A percentile compares a stretch with the other conserved stretches of the same genome.
These are phyloP conservation scores for Pythium oligandrum DNA, from an alignment of 352 stramenopile genomes.

Conservation along the genomic window DNA sequence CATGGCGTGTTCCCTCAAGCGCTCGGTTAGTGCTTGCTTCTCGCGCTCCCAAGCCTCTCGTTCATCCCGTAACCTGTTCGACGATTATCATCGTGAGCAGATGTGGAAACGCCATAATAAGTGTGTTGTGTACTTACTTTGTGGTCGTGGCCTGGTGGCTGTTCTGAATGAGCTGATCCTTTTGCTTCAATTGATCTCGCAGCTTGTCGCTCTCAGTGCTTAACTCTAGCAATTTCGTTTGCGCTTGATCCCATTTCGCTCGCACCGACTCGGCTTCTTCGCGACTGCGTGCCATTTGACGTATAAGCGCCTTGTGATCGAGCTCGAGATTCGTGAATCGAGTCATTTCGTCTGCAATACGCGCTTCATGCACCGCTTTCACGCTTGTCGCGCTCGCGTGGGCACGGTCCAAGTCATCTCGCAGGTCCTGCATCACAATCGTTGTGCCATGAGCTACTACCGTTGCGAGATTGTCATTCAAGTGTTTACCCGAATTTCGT, in stretches of 20 bases:
- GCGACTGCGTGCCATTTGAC: constrained; percentile 38
- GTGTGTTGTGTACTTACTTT: constrained; percentile 30
- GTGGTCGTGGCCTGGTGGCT: constrained; percentile 49
- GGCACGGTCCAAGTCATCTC: constrained; percentile 38
- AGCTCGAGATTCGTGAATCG: constrained; percentile 43
- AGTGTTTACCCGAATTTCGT: constrained; percentile 47
- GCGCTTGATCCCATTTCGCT: constrained; percentile 43
- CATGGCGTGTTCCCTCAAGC: constrained; percentile 33
- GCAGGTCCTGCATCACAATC: constrained; percentile 29
- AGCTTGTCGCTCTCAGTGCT: constrained; percentile 49
- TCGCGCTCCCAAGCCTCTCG: constrained; percentile 34
- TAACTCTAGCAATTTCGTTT: constrained; percentile 54
- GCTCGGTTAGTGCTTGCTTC: constrained; percentile 31
- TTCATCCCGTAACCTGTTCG: constrained; percentile 37
- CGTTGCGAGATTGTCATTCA: too few relatives aligned
- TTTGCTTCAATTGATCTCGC: constrained; percentile 72
- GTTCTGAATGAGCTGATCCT: constrained; percentile 52
- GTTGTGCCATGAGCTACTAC: not conserved
- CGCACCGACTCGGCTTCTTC: constrained; percentile 46
- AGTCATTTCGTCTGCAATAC: constrained; percentile 43
- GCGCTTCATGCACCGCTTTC: constrained; percentile 33
- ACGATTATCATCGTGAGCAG: too few relatives aligned
- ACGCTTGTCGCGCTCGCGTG: constrained; percentile 32
- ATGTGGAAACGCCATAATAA: not conserved
- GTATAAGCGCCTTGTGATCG: constrained; percentile 42